phyloP scores from a whole-genome alignment of 805 yeast species.

The Yarrowia sp. region DNA sequence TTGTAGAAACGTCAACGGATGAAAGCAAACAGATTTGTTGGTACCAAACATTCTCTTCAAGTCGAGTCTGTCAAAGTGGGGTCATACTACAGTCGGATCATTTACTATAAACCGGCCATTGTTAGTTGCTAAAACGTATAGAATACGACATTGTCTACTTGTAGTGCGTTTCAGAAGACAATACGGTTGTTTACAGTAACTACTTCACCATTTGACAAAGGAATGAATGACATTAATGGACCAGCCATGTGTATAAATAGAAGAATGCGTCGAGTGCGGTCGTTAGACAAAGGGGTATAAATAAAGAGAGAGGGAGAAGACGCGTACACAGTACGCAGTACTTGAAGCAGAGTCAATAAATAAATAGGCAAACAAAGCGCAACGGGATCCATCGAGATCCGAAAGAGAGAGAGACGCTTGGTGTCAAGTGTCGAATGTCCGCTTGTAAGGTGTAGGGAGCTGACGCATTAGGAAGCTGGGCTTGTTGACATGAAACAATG shows the following conservation, averaged over 20 bases:
- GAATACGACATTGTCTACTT: not conserved
- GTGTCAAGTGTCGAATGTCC: not conserved
- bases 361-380: not conserved
- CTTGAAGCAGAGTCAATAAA: constrained; percentile 4
- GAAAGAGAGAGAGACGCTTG: not conserved
- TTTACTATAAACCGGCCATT: no score
- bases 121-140: no score
- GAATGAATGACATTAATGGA: constrained; percentile 15
- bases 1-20: no score
- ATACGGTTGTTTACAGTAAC: not conserved
- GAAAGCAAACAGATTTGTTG: no score
- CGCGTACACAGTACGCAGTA: not conserved
- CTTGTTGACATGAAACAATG: not conserved
- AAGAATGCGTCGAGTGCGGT: constrained; percentile 7
- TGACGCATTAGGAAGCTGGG: constrained; percentile 4
- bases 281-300: constrained; percentile 18
- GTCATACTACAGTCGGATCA: no score
- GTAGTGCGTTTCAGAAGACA: not conserved
- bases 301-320: not conserved
- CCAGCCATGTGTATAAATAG: constrained; percentile 27
- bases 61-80: no score
- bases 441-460: not conserved
- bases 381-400: not conserved
- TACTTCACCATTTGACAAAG: not conserved
- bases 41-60: no score